These are phyloP conservation scores for Taphrina confusa DNA, from an alignment of 1,139 yeast genomes.

Conservation along the genomic window DNA sequence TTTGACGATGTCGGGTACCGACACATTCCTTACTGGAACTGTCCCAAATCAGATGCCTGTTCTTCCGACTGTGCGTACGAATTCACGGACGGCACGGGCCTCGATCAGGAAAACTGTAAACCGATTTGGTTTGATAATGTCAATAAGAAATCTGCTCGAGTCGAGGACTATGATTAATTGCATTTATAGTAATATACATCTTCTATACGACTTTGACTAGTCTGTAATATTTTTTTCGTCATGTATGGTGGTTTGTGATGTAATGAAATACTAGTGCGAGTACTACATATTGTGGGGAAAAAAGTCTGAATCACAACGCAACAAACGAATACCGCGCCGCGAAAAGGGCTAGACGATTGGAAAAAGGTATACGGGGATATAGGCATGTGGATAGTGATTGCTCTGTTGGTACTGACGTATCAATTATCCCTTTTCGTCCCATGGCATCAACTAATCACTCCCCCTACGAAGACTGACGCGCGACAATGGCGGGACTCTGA, in stretches of 20 bases:
- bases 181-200: no score
- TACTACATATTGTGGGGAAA: no score
- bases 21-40: conserved; percentile 33
- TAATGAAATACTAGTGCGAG: no score
- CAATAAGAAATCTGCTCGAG: conserved; percentile 2
- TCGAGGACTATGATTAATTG: neutral
- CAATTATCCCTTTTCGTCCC: neutral
- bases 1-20: conserved; percentile 50
- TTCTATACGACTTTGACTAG: no score
- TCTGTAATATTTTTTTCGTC: no score
- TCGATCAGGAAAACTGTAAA: conserved; percentile 32
- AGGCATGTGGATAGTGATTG: no score
- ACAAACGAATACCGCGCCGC: no score
- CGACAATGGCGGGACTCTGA: neutral
- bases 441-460: neutral
- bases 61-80: conserved; percentile 22
- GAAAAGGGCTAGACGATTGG: no score
- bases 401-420: no score
- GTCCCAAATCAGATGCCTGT: conserved; percentile 19
- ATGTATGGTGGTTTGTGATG: no score
- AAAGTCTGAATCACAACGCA: no score
- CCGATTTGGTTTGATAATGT: conserved; percentile 31
- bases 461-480: neutral
- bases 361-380: no score
- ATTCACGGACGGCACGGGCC: conserved; percentile 32